Evolutionary conservation across 176 grass and related monocot genomes (phyloP).

Genomic region (Raddia distichophylla): DNA sequence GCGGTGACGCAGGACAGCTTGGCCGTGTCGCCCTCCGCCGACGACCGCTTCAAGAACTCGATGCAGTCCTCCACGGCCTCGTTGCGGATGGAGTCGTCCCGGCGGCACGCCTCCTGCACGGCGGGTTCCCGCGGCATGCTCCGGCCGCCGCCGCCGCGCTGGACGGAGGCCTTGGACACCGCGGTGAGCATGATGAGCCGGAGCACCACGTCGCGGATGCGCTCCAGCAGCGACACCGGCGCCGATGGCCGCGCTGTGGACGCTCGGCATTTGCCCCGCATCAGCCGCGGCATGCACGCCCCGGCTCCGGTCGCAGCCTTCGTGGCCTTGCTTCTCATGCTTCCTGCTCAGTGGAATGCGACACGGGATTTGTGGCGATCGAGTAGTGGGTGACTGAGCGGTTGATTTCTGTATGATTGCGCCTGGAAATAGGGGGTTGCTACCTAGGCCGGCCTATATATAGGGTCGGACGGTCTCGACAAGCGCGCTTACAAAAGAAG

Average conservation of each 20-base stretch:
- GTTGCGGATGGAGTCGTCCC: conserved; percentile 55
- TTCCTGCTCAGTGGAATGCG: background rate
- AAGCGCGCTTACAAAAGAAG: no score
- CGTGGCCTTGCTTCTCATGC: conserved; percentile 30
- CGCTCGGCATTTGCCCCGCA: conserved; percentile 34
- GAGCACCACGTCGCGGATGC: conserved; percentile 66
- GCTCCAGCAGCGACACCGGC: conserved; percentile 64
- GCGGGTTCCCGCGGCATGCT: conserved; percentile 17
- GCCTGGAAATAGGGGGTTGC: background rate
- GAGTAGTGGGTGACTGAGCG: background rate
- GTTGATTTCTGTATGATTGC: conserved; percentile 9
- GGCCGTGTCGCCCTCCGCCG: conserved; percentile 57
- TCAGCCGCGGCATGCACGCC: conserved; percentile 63
- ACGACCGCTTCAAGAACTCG: conserved; percentile 76
- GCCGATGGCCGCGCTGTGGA: conserved; percentile 51
- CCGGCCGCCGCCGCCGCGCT: background rate
- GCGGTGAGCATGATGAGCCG: conserved; percentile 77
- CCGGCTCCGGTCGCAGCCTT: conserved; percentile 34
- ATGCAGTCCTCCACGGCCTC: conserved; percentile 80
- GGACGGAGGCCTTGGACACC: conserved; percentile 43
- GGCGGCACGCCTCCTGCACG: conserved; percentile 30
- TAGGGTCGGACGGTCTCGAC: background rate
- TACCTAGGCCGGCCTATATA: conserved; percentile 30
- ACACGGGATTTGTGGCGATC: background rate
- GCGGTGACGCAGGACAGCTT: conserved; percentile 40